Base-by-base conservation (phyloP, 441 rosid species). In the Hura crepitans region DNA sequence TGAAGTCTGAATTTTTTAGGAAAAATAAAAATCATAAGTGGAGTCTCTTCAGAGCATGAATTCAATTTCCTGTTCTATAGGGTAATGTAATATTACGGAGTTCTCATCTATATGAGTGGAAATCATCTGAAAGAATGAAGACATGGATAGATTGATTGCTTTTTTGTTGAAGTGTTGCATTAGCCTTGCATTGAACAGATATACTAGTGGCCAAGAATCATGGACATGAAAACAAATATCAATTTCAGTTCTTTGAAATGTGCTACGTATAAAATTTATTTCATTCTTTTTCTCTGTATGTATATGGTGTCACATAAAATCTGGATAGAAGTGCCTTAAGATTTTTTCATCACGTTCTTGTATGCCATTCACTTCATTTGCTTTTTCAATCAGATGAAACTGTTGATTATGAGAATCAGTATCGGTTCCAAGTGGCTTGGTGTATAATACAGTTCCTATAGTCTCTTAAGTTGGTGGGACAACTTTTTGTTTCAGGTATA, bases 401-500 rank as follows among this genome's bases (percentile, higher is more conserved):
- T 27, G 15, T 3, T 37, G 30, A 37, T 22, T n/a, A 42, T 42
- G 30, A 39, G 28, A 56, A 28, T 28, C 49, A 54, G 20, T 50
- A n/a, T 7, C 23, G 11, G 27, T 25, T 37, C 27, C 33, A 53
- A 31, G 25, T 22, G 43, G 30, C 30, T 46, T 28, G 4, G 17
- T 12, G 8, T 35, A 27, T 37, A 25, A n/a, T n/a, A 56, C 55
- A n/a, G 58, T 53, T 43, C 61, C 30, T 5, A 17, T 46, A 15
- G 50, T 73, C 22, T 57, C 43, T 67, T 51, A 67, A 57, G 30
- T 57, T 51, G 33, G 54, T 43, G 47, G 39, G 59, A 46, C 9
- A 22, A 35, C 58, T 62, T 74, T 67, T 57, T 72, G 25, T 68
- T 76, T 47, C 78, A 81, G 88, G 77, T 18, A 12, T 72, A 51